Evolutionary conservation across 106 monocot species (phyloP).

Genomic region (Chionographis japonica): DNA sequence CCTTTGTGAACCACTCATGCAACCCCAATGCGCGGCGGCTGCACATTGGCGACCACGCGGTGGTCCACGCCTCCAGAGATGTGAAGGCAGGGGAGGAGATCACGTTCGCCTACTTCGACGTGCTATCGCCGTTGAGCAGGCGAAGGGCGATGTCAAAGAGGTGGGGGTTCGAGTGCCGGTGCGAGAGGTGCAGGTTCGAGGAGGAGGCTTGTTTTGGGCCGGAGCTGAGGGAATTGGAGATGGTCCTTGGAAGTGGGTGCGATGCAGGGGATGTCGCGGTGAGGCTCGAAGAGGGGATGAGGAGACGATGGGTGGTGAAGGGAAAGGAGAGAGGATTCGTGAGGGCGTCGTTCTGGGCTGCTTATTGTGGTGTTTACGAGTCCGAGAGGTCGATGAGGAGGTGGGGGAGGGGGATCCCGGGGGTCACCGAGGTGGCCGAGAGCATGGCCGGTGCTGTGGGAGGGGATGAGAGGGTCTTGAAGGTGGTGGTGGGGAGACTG

Average conservation of each 20-base stretch:
- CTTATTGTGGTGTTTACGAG: constrained; percentile 33
- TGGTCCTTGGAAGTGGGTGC: constrained; percentile 1
- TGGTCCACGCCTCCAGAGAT: constrained; percentile 66
- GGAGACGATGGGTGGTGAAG: constrained; percentile 35
- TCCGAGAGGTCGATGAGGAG: constrained; percentile 58
- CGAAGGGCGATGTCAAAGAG: constrained; percentile 42
- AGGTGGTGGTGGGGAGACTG: constrained; percentile 25
- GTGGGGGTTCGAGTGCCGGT: constrained; percentile 78
- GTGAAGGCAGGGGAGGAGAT: constrained; percentile 80
- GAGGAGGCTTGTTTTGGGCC: constrained; percentile 8
- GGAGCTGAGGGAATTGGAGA: constrained; percentile 31
- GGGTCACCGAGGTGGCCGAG: constrained; percentile 34
- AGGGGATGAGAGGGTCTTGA: constrained; percentile 73
- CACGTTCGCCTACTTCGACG: constrained; percentile 74
- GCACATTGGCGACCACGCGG: constrained; percentile 63
- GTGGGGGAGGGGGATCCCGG: constrained; percentile 43
- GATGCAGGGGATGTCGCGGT: constrained; percentile 26
- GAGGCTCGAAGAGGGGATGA: constrained; percentile 50
- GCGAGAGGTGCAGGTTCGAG: constrained; percentile 74
- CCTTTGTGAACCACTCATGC: constrained; percentile 89
- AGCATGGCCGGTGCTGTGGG: constrained; percentile 50
- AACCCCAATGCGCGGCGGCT: constrained; percentile 62
- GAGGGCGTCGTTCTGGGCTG: constrained; percentile 72
- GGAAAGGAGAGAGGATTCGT: constrained; percentile 55
- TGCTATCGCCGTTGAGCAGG: constrained; percentile 43